A percentile compares a stretch with the other conserved stretches of the same genome.
These are phyloP conservation scores for Chaetomium globosum DNA, from an alignment of 2,329 filamentous ascomycete genomes.

Conservation along the genomic window DNA sequence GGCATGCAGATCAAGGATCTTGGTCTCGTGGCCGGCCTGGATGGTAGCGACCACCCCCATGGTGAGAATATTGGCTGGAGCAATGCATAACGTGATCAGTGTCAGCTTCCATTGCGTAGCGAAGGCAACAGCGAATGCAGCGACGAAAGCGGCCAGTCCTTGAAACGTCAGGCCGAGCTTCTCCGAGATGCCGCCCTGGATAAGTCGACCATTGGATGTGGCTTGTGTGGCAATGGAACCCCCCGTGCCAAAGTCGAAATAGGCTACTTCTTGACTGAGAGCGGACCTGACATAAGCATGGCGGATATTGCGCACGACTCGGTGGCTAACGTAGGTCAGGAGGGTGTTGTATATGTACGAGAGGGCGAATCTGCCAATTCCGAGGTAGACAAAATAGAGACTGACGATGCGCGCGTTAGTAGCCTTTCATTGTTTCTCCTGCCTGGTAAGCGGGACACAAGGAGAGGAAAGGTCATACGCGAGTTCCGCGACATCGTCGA, in stretches of 20 bases:
- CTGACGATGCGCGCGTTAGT: slow-evolving; percentile 5
- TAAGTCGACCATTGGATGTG: slow-evolving; percentile 46
- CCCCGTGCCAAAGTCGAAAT: slow-evolving; percentile 52
- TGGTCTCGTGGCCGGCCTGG: slow-evolving; percentile 49
- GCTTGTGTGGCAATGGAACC: slow-evolving; percentile 47
- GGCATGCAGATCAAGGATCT: slow-evolving; percentile 49
- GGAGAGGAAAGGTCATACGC: slow-evolving; percentile 15
- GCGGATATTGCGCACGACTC: slow-evolving; percentile 37
- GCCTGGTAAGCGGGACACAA: not conserved
- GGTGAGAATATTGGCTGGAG: slow-evolving; percentile 49
- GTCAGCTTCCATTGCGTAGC: slow-evolving; percentile 47
- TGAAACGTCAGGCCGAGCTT: slow-evolving; percentile 44
- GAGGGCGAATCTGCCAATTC: slow-evolving; percentile 53
- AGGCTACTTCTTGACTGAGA: slow-evolving; percentile 57
- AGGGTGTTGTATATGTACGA: slow-evolving; percentile 47
- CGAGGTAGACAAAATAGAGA: slow-evolving; percentile 59
- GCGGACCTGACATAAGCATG: slow-evolving; percentile 38
- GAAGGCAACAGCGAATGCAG: slow-evolving; percentile 45
- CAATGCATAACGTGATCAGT: slow-evolving; percentile 49
- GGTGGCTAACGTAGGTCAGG: slow-evolving; percentile 38
- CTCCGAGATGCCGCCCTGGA: slow-evolving; percentile 44
- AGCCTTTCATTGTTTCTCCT: not conserved
- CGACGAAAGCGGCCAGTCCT: slow-evolving; percentile 41
- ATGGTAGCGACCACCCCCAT: slow-evolving; percentile 45
- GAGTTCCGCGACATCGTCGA: slow-evolving; percentile 37